Conservation (phyloP, 495 filamentous ascomycete genomes). For the Echria macrotheca region DNA sequence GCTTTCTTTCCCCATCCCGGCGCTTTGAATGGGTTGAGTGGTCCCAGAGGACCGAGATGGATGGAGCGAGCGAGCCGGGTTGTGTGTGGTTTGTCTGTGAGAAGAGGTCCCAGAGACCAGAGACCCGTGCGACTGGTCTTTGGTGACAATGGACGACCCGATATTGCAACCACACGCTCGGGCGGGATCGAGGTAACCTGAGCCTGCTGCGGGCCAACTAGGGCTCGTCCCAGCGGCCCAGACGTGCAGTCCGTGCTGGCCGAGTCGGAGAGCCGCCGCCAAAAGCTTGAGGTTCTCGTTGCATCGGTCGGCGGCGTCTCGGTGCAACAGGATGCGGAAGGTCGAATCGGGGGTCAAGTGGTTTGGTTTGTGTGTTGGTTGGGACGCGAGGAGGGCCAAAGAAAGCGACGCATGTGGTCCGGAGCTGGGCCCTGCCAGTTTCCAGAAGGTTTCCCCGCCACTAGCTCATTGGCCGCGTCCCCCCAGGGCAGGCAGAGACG, state of each 20-base stretch:
- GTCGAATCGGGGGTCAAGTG: neutral
- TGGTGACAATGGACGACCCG: conserved; percentile 11
- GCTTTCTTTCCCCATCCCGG: neutral
- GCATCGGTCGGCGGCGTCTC: conserved; percentile 11
- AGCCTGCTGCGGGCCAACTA: neutral
- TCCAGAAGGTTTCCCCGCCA: conserved; percentile 11
- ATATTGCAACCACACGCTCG: conserved; percentile 28
- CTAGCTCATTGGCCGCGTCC: neutral
- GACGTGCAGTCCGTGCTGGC: too few species aligned
- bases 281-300: conserved; percentile 17
- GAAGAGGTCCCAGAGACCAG: too few species aligned
- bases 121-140: conserved; percentile 4
- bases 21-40: too few species aligned
- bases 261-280: conserved; percentile 12
- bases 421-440: conserved; percentile 2
- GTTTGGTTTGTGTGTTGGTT: too few species aligned
- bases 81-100: too few species aligned
- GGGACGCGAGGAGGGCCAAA: neutral
- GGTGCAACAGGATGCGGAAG: conserved; percentile 4
- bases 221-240: too few species aligned
- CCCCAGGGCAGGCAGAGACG: conserved; percentile 2
- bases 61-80: neutral
- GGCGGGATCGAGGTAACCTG: conserved; percentile 10
- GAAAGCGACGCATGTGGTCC: conserved; percentile 1
- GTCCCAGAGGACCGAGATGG: too few species aligned